phyloP scores from a whole-genome alignment of 352 stramenopile genomes.

The Globisporangium polare region DNA sequence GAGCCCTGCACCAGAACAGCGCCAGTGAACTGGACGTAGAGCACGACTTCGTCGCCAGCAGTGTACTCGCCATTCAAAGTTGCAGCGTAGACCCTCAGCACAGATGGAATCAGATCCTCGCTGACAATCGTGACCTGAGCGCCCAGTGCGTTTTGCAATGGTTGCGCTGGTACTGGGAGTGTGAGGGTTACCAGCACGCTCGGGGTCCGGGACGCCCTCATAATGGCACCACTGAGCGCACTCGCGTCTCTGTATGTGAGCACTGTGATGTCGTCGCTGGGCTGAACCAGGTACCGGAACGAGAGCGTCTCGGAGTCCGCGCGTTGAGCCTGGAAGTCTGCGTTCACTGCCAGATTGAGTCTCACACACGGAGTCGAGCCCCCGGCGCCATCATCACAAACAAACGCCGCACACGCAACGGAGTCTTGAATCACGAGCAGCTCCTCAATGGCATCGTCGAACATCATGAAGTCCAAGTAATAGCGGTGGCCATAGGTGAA shows the following conservation, averaged over 20 bases:
- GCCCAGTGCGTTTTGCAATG: conserved; percentile 7
- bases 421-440: conserved; percentile 24
- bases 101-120: conserved; percentile 24
- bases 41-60: conserved; percentile 51
- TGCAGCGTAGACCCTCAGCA: conserved; percentile 39
- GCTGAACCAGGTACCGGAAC: conserved; percentile 56
- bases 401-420: conserved; percentile 36
- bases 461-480: conserved; percentile 41
- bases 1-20: conserved; percentile 45
- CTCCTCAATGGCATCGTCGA: conserved; percentile 30
- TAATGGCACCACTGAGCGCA: conserved; percentile 36
- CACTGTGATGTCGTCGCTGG: conserved; percentile 21
- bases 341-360: conserved; percentile 40
- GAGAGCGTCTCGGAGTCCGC: conserved; percentile 40
- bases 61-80: conserved; percentile 51
- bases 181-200: conserved; percentile 23
- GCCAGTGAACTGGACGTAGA: conserved; percentile 50
- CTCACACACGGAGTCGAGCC: conserved; percentile 21
- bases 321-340: conserved; percentile 30
- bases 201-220: conserved; percentile 35
- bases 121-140: conserved; percentile 31
- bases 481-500: conserved; percentile 36
- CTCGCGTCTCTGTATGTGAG: conserved; percentile 27
- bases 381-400: conserved; percentile 38
- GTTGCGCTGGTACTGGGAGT: conserved; percentile 22